phyloP scores from a whole-genome alignment of 306 rosid species.

The Cucurbita maxima region DNA sequence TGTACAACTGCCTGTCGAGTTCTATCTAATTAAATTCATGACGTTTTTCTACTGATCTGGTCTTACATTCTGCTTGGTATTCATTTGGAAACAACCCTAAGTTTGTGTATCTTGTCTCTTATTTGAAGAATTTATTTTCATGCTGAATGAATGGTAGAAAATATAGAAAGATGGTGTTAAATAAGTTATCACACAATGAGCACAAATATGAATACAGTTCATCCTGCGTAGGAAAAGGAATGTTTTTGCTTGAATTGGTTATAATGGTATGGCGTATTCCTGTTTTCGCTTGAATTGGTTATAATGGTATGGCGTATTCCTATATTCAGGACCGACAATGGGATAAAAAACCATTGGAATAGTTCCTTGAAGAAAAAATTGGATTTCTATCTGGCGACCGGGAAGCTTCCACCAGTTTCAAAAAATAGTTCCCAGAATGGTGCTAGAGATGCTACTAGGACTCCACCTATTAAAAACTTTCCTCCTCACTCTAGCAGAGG shows the following conservation, averaged over 20 bases:
- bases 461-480: slow-evolving; percentile 27
- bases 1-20: background rate
- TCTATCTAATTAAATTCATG: background rate
- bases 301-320: background rate
- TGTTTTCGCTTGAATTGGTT: background rate
- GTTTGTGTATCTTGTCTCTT: background rate
- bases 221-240: background rate
- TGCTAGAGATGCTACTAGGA: slow-evolving; percentile 40
- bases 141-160: background rate
- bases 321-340: slow-evolving; percentile 83
- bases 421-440: slow-evolving; percentile 40
- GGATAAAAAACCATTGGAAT: slow-evolving; percentile 98
- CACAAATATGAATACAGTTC: background rate
- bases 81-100: background rate
- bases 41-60: background rate
- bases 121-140: background rate
- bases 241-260: background rate
- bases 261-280: background rate
- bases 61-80: background rate
- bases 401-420: slow-evolving; percentile 73
- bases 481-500: slow-evolving; percentile 38
- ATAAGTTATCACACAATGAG: background rate
- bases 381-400: slow-evolving; percentile 74
- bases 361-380: slow-evolving; percentile 94
- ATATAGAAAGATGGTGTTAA: background rate